Conservation (phyloP, 2,329 filamentous ascomycete genomes). For the Fusarium odoratissimum region DNA sequence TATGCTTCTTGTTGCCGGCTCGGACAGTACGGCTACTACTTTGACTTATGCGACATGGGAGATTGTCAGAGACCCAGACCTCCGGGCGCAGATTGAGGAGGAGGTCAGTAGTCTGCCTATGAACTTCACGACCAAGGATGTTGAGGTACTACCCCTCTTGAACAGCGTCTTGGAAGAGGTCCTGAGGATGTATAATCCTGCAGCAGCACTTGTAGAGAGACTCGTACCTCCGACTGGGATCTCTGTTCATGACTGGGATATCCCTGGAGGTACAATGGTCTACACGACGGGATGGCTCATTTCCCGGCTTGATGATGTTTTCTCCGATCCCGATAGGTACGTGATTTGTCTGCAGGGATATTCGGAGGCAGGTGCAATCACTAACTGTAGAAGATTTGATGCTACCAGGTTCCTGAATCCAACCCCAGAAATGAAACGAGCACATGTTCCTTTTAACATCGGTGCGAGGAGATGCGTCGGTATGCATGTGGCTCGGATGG, state of each 20-base stretch:
- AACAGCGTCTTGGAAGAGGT: constrained; percentile 5
- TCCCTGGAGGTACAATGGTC: constrained; percentile 1
- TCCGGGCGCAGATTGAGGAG: not conserved
- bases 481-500: constrained; percentile 14
- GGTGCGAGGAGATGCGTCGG: constrained; percentile 6
- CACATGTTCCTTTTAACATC: constrained; percentile 11
- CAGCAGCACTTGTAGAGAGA: not conserved
- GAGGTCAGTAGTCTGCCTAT: not conserved
- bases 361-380: rapidly evolving
- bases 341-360: rapidly evolving
- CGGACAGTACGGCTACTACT: constrained; percentile 16
- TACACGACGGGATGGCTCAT: constrained; percentile 18
- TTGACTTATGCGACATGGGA: constrained; percentile 13
- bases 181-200: constrained; percentile 2
- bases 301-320: not conserved
- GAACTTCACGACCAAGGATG: not conserved
- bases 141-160: not conserved
- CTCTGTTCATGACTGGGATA: not conserved
- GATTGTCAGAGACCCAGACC: not conserved
- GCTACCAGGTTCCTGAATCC: not conserved
- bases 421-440: not conserved
- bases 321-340: not conserved
- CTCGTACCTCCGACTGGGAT: not conserved
- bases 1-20: constrained; percentile 12
- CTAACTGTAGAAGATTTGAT: not conserved